Base-by-base conservation (phyloP, 495 filamentous ascomycete species). In the Thozetella sp. region DNA sequence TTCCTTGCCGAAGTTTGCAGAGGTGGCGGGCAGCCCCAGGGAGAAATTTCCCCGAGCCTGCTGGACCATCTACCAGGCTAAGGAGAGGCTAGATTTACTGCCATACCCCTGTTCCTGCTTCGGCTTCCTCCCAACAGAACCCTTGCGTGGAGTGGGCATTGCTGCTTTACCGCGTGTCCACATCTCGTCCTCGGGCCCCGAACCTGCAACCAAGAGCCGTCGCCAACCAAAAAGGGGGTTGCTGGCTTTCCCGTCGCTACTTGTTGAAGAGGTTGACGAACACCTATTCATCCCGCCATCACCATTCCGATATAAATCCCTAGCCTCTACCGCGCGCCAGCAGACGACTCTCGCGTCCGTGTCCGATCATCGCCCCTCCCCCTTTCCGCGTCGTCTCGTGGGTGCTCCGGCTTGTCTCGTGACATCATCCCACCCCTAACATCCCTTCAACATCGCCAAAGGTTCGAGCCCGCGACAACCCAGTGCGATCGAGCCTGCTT, bases 311-410 rank as follows among this genome's bases (percentile, higher is more conserved):
- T 37, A 58, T 59, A 25, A 55, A 48, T 20, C 9, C 10, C 17
- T n/a, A n/a, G 45, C 58, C 9, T 51, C 22, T 27, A 30, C 20
- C 52, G 48, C 57, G 53, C 57, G n/a, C 23, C 45, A 37, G 25
- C 58, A 30, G 51, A 26, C 25, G 22, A 30, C 20, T 19, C n/a
- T 22, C 59, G 56, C 55, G 62, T 63, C 55, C 51, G 68, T 68
- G 68, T 57, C 57, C 55, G 56, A 62, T 27, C 59, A 54, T 9
- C 55, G 30, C 23, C 50, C 53, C n/a, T 54, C 69, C 22, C 55
- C 61, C 24, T 50, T 48, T 20, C 20, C n/a, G 9, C 43, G n/a
- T n/a, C n/a, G n/a, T n/a, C n/a, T n/a, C n/a, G n/a, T n/a, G n/a
- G n/a, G n/a, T n/a, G n/a, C n/a, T n/a, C n/a, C n/a, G n/a, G n/a